Percentiles rank a stretch among this genome's conserved stretches.
Conservation (phyloP, 1,139 yeast genomes). For the Hanseniaspora gamundiae region DNA sequence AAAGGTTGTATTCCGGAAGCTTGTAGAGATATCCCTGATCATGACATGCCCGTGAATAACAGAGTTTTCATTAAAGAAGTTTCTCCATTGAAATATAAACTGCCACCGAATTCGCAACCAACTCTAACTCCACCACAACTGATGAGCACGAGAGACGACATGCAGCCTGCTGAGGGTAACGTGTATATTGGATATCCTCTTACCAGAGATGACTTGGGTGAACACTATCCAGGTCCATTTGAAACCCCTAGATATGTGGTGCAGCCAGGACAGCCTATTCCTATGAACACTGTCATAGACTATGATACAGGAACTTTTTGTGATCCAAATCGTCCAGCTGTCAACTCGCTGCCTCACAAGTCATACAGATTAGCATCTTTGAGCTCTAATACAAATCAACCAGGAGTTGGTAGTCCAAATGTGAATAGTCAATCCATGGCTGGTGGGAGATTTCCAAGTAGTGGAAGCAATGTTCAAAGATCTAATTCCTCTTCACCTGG, state of each 20-base stretch:
- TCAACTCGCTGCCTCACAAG: conserved; percentile 15
- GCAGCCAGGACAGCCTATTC: conserved; percentile 28
- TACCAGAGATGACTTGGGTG: conserved; percentile 69
- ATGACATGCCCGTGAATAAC: conserved; percentile 49
- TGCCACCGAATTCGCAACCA: conserved; percentile 74
- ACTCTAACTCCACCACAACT: conserved; percentile 28
- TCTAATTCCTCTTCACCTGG: conserved; percentile 1
- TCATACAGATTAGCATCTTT: conserved; percentile 15
- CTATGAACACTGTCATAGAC: conserved; percentile 24
- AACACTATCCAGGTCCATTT: conserved; percentile 41
- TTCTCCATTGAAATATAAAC: conserved; percentile 69
- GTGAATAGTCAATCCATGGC: background rate
- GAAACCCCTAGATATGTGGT: conserved; percentile 51
- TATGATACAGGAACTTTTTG: conserved; percentile 22
- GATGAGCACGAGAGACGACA: conserved; percentile 3
- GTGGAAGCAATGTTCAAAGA: background rate
- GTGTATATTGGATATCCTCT: conserved; percentile 69
- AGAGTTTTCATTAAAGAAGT: conserved; percentile 62
- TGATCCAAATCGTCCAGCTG: conserved; percentile 13
- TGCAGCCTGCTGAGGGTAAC: conserved; percentile 68
- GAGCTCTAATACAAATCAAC: no score
- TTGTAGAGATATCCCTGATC: conserved; percentile 75
- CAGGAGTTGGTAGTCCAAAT: conserved; percentile 9
- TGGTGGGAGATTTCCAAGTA: background rate
- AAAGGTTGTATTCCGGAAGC: conserved; percentile 97